Evolutionary conservation across 306 rosid genomes (phyloP), one percentile per base, ranked within the genome.

Genomic region (Rubus idaeus): DNA sequence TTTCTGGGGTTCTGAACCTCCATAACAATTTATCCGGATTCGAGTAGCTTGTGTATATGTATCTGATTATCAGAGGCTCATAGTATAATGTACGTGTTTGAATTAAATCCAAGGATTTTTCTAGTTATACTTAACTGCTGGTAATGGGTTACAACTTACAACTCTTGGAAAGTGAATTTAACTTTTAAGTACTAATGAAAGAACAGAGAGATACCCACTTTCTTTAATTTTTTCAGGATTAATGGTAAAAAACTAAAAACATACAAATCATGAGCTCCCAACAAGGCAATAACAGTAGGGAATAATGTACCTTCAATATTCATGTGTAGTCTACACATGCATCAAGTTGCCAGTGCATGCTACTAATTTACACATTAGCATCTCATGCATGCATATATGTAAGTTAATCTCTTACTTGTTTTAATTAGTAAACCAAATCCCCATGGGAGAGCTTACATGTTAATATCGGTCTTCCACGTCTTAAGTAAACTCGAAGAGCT

Each of bases 1-100:
- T 84, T 81, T 80, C 49, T 83, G 21, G 77, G 81, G 81, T 70
- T 83, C 79, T 55, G 67, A 81, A 83, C 80, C 74, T 70, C 79
- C 70, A 3, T 61, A 41, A 68, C 80, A 45, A 56, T 56, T 77
- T 81, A 76, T 84, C 73, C 77, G 70, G 84, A 63, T 79, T 17
- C 78, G 10, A 68, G n/a, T 45, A 4, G 49, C 10, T 45, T 11
- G 49, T 45, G 5, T 11, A 45, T 45, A 45, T n/a, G n/a, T 45
- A 45, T 45, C 49, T 45, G 49, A 9, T 45, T 45, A 45, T 45
- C 49, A 45, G 49, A 45, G 49, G 11, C 49, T 45, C 49, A 45
- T 7, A 45, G 44, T 16, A 63, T 39, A 35, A 35, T 63, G 68
- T 63, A 44, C 45, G 68, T 63, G 68, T 8, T 63, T 35, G 68